Evolutionary conservation across 2,329 filamentous ascomycete species (phyloP).

Genomic region (Talaromyces sp.): DNA sequence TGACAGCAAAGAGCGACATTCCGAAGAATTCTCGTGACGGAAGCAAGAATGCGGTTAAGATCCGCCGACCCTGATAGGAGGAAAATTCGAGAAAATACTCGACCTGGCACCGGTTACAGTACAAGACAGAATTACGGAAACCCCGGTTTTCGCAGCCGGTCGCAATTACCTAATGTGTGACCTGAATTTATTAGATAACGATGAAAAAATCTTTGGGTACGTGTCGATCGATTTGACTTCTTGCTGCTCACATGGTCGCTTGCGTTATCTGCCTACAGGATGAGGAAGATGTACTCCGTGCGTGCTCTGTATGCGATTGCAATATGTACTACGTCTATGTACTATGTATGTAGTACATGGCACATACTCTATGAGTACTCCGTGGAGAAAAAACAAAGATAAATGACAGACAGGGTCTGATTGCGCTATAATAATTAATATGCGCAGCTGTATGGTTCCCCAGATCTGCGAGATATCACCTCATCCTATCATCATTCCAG

Average conservation of each 20-base stretch:
- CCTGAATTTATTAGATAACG: constrained; percentile 5
- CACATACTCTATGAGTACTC: neutral
- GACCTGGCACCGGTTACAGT: neutral
- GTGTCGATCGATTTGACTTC: neutral
- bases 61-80: constrained; percentile 3
- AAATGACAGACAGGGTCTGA: neutral
- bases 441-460: constrained; percentile 9
- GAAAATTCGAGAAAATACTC: neutral
- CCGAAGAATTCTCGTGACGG: constrained; percentile 17
- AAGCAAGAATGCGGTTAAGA: neutral
- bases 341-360: neutral
- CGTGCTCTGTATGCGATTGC: neutral
- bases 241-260: neutral
- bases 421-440: neutral
- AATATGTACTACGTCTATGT: neutral
- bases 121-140: neutral
- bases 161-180: neutral
- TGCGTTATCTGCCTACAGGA: neutral
- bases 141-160: constrained; percentile 12
- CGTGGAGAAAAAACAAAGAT: neutral
- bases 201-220: neutral
- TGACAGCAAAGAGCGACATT: constrained; percentile 7
- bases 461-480: constrained; percentile 17
- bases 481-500: constrained; percentile 18
- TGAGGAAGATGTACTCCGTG: neutral